phyloP scores from a whole-genome alignment of 148 eudicot species.

The Drosera capensis region DNA sequence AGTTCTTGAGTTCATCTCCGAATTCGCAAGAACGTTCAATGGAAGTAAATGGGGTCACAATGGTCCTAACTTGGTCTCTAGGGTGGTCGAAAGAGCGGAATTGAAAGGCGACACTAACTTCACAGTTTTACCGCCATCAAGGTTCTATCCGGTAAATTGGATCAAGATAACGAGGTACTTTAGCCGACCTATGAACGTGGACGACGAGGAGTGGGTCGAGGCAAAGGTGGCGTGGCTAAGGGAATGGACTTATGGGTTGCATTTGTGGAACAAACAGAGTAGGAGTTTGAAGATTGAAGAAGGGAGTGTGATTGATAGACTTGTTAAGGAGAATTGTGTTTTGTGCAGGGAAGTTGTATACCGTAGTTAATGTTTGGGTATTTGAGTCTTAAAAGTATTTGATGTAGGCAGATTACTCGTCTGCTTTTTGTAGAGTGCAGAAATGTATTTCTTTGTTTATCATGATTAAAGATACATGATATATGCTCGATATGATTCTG shows the following conservation, averaged over 20 bases:
- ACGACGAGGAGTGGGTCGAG: slow-evolving; percentile 22
- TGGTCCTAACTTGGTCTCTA: slow-evolving; percentile 56
- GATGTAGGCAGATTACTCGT: no score
- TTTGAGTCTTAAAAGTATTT: no score
- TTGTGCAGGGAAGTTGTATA: slow-evolving; percentile 22
- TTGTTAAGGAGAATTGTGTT: slow-evolving; percentile 40
- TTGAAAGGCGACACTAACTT: slow-evolving; percentile 10
- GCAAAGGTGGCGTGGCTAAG: slow-evolving; percentile 16
- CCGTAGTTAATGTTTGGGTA: no score
- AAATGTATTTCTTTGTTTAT: no score
- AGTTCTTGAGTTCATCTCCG: slow-evolving; percentile 43
- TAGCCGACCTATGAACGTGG: slow-evolving; percentile 7
- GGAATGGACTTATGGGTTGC: slow-evolving; percentile 38
- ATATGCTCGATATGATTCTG: no score
- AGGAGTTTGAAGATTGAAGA: slow-evolving; percentile 32
- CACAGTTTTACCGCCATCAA: slow-evolving; percentile 35
- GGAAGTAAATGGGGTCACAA: slow-evolving; percentile 72
- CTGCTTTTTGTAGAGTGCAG: no score
- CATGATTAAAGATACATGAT: no score
- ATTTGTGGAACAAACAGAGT: slow-evolving; percentile 60
- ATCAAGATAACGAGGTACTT: slow-evolving; percentile 18
- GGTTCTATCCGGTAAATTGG: slow-evolving; percentile 66
- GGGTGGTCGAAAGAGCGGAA: slow-evolving; percentile 21
- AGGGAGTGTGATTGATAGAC: slow-evolving; percentile 35
- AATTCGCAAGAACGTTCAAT: slow-evolving; percentile 39